Evolutionary conservation across 192 early-diverging fungal genomes (phyloP).

Genomic region (Podila epigama): DNA sequence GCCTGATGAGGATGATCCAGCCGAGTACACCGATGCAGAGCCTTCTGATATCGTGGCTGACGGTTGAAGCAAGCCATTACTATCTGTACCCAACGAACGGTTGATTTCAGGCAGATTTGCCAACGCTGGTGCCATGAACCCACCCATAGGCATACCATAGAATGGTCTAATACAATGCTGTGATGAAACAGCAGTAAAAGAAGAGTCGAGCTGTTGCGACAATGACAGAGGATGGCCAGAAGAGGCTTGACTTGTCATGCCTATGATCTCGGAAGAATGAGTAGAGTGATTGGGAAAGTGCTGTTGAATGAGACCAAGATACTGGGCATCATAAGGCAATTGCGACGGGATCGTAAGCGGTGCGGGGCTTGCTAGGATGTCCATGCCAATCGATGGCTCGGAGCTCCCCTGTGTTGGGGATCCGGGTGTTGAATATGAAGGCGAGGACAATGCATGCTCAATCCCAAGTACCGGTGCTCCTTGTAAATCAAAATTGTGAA

Average conservation of each 20-base stretch:
- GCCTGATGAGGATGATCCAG: not conserved
- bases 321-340: slow-evolving; percentile 2
- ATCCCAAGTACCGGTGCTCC: not conserved
- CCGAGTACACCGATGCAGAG: slow-evolving; percentile 6
- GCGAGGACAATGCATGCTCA: slow-evolving; percentile 8
- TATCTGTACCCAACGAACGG: not conserved
- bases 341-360: slow-evolving; percentile 12
- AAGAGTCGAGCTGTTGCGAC: slow-evolving; percentile 23
- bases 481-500: slow-evolving; percentile 1
- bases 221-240: not conserved
- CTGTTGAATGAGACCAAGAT: slow-evolving; percentile 20
- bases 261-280: not conserved
- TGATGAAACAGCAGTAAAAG: not conserved
- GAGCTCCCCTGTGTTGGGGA: not conserved
- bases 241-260: not conserved
- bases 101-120: slow-evolving; percentile 24
- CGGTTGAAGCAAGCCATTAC: not conserved
- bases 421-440: slow-evolving; percentile 13
- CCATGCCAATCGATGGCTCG: slow-evolving; percentile 6
- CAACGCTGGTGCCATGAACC: slow-evolving; percentile 36
- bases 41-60: not conserved
- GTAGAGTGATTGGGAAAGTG: slow-evolving; percentile 17
- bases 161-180: slow-evolving; percentile 18
- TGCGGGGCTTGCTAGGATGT: slow-evolving; percentile 6
- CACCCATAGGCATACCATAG: slow-evolving; percentile 42